These are phyloP conservation scores for Pseudonitzschia delicatissima DNA, from an alignment of 108 stramenopile species.

Conservation along the genomic window DNA sequence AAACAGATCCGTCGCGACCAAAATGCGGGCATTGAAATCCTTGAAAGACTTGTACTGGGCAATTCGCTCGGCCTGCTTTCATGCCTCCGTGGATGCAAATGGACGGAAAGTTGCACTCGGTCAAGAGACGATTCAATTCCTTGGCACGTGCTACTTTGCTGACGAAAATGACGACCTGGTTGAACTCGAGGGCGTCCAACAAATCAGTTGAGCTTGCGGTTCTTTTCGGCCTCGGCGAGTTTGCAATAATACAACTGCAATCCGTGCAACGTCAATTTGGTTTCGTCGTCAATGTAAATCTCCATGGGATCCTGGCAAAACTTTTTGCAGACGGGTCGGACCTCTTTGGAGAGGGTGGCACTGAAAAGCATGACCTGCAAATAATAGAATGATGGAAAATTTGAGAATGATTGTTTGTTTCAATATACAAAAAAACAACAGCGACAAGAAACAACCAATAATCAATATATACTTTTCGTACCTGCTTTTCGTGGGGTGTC, in stretches of 20 bases:
- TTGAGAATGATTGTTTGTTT: not conserved
- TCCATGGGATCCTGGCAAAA: slow-evolving; percentile 99
- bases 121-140: slow-evolving; percentile 91
- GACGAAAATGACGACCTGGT: slow-evolving; percentile 99
- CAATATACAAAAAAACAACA: not conserved
- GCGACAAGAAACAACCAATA: not conserved
- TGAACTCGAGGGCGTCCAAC: slow-evolving; percentile 98
- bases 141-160: slow-evolving; percentile 95
- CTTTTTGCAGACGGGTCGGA: slow-evolving; percentile 98
- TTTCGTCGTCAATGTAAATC: slow-evolving; percentile 99
- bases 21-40: slow-evolving; percentile 97
- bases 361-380: slow-evolving; percentile 95
- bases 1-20: slow-evolving; percentile 99
- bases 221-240: slow-evolving; percentile 97
- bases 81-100: slow-evolving; percentile 97
- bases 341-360: slow-evolving; percentile 97
- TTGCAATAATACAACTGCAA: slow-evolving; percentile 98
- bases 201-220: slow-evolving; percentile 98
- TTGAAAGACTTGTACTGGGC: slow-evolving; percentile 97
- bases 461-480: not conserved
- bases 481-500: slow-evolving; percentile 99
- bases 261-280: slow-evolving; percentile 99
- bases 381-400: no score
- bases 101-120: slow-evolving; percentile 99
- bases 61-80: slow-evolving; percentile 96